Evolutionary conservation across 2,329 filamentous ascomycete species (phyloP), one percentile per base, ranked within the genome.

Genomic region (Fusarium metavorans): DNA sequence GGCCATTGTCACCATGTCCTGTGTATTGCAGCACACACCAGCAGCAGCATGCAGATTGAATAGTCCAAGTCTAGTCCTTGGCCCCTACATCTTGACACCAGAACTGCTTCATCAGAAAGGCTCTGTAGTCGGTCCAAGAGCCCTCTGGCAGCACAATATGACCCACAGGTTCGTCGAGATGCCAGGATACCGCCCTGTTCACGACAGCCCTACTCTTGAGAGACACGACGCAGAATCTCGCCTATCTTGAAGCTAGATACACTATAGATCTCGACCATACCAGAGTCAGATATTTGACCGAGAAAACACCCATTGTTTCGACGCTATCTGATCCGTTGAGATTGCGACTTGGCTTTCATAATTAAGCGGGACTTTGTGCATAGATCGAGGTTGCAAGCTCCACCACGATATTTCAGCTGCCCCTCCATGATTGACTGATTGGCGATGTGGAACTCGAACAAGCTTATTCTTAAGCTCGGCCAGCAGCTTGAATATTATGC

Each of bases 171-270:
- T 64, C 39, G 39, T 57, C 16, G 43, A 64, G 30, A 20, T 58
- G 8, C 62, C 16, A 11, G 62, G 63, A 66, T 58, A 23, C 52
- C 39, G 37, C 56, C 62, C 50, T 58, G 50, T 39, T 60, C 23
- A 25, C 34, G 8, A 16, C 43, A 30, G 48, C 23, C 61, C 25
- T 39, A 41, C 34, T 20, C 23, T 32, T 35, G 39, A 20, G 5
- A 43, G 16, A 67, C 27, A 52, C 16, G 34, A 23, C 35, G 45
- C 37, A 54, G 56, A 41, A 54, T 65, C 57, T 62, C 64, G 73
- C 73, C 70, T 68, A 76, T 76, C 73, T 75, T 37, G 14, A 32
- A 54, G 64, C 61, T 48, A 56, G 61, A 64, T 57, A 30, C 41
- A 66, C 54, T 34, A 62, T 63, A 57, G 62, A 65, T 72, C 64